A percentile compares a stretch with the other conserved stretches of the same genome.
These are phyloP conservation scores for Lasiodiplodia hormozganensis DNA, from an alignment of 2,329 filamentous ascomycete species.

Conservation along the genomic window DNA sequence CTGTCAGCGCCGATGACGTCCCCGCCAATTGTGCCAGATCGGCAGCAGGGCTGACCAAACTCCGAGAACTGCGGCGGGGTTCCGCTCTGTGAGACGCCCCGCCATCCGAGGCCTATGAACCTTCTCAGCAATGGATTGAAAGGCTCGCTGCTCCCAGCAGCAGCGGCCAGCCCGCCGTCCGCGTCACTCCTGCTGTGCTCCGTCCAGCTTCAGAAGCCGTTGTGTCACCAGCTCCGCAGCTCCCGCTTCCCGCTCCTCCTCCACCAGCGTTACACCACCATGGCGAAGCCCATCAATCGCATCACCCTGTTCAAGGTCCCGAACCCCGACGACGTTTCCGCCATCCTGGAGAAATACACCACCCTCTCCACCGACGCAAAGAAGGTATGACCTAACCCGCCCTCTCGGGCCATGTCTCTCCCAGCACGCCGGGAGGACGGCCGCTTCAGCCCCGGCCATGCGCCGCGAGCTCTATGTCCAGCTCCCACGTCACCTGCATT, in stretches of 20 bases:
- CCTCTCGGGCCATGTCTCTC: constrained; percentile 7
- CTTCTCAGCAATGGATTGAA: constrained; percentile 7
- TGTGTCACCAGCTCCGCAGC: constrained; percentile 19
- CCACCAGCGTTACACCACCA: constrained; percentile 31
- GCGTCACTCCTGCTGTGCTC: constrained; percentile 15
- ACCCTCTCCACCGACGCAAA: constrained; percentile 42
- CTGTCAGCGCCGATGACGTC: neutral
- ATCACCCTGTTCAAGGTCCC: constrained; percentile 48
- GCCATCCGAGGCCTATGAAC: neutral
- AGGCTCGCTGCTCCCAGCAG: constrained; percentile 4
- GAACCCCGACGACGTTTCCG: constrained; percentile 39
- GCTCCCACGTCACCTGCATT: constrained; percentile 14
- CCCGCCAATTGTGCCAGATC: neutral
- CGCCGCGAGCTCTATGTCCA: constrained; percentile 2
- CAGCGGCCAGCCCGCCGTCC: constrained; percentile 3
- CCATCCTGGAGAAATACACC: constrained; percentile 42
- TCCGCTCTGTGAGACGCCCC: constrained; percentile 11
- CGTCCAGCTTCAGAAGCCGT: constrained; percentile 23
- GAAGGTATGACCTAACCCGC: constrained; percentile 39
- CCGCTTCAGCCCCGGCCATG: neutral
- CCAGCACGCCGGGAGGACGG: constrained; percentile 9
- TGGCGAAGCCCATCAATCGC: constrained; percentile 41
- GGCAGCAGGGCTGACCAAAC: constrained; percentile 2
- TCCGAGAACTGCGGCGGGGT: constrained; percentile 18
- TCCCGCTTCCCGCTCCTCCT: constrained; percentile 2